Conservation (phyloP, 2,329 filamentous ascomycete species). For the Xylariaceae sp. region DNA sequence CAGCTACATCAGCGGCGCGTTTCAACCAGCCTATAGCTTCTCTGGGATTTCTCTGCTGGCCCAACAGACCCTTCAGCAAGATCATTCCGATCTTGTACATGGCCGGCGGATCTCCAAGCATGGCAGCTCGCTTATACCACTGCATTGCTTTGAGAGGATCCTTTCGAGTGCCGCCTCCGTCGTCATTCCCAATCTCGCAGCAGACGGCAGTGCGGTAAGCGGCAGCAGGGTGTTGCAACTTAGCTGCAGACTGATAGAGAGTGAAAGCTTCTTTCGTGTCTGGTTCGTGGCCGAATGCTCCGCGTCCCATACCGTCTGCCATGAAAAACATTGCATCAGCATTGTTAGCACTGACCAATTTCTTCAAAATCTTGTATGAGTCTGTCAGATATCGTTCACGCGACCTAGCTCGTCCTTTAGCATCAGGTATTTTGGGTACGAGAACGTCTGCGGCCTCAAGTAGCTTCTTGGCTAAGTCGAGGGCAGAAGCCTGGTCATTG, state of each 20-base stretch:
- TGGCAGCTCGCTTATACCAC: constrained; percentile 94
- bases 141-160: constrained; percentile 94
- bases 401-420: constrained; percentile 69
- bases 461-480: constrained; percentile 77
- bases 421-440: constrained; percentile 61
- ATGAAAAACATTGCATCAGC: constrained; percentile 90
- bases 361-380: constrained; percentile 88
- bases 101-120: constrained; percentile 83
- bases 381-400: constrained; percentile 83
- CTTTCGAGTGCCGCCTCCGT: constrained; percentile 86
- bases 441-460: constrained; percentile 81
- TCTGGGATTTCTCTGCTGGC: constrained; percentile 75
- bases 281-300: constrained; percentile 71
- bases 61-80: constrained; percentile 86
- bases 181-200: constrained; percentile 93
- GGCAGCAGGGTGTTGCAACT: constrained; percentile 78
- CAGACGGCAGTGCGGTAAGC: constrained; percentile 96
- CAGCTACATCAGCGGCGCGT: constrained; percentile 83
- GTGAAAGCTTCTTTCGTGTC: constrained; percentile 92
- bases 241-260: constrained; percentile 90
- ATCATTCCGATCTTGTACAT: constrained; percentile 99
- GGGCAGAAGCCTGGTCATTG: constrained; percentile 66
- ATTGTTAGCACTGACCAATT: constrained; percentile 70
- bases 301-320: constrained; percentile 84
- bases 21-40: constrained; percentile 93